A percentile compares a stretch with the other conserved stretches of the same genome.
Evolutionary conservation across 2,329 filamentous ascomycete species (phyloP).

Genomic region (Chaetomiaceae sp.): DNA sequence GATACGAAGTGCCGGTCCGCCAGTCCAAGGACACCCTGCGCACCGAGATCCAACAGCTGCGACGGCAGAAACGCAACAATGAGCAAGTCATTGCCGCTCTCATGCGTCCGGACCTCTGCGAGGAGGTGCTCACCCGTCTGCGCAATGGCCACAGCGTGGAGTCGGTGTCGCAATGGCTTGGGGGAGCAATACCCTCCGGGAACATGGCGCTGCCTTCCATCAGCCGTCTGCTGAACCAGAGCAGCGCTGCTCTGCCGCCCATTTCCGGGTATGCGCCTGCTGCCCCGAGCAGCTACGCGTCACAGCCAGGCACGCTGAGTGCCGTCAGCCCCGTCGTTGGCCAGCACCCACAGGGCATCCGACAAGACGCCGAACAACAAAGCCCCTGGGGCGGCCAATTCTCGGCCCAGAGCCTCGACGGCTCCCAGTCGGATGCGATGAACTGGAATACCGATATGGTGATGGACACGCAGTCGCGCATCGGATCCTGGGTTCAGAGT

Average conservation of each 20-base stretch:
- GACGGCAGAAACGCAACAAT: slow-evolving; percentile 49
- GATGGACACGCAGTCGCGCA: slow-evolving; percentile 39
- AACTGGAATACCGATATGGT: slow-evolving; percentile 41
- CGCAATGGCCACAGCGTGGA: slow-evolving; percentile 52
- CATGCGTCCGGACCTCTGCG: slow-evolving; percentile 45
- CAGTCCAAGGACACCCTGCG: slow-evolving; percentile 61
- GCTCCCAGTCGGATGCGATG: slow-evolving; percentile 44
- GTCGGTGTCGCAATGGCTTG: slow-evolving; percentile 53
- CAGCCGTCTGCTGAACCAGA: slow-evolving; percentile 29
- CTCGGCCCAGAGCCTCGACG: slow-evolving; percentile 44
- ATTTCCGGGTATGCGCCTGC: slow-evolving; percentile 30
- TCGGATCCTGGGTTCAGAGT: slow-evolving; percentile 49
- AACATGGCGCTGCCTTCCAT: slow-evolving; percentile 31
- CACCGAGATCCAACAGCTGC: slow-evolving; percentile 54
- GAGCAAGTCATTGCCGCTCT: slow-evolving; percentile 55
- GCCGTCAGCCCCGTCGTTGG: slow-evolving; percentile 31
- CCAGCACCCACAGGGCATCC: slow-evolving; percentile 34
- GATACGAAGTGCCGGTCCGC: slow-evolving; percentile 59
- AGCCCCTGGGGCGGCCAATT: slow-evolving; percentile 45
- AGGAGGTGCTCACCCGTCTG: slow-evolving; percentile 51
- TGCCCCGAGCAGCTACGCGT: slow-evolving; percentile 28
- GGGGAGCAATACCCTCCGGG: slow-evolving; percentile 30
- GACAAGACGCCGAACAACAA: slow-evolving; percentile 39
- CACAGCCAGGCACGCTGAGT: slow-evolving; percentile 32
- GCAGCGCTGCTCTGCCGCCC: slow-evolving; percentile 25